phyloP scores from a whole-genome alignment of 306 rosid species.

The Fragaria vesca region DNA sequence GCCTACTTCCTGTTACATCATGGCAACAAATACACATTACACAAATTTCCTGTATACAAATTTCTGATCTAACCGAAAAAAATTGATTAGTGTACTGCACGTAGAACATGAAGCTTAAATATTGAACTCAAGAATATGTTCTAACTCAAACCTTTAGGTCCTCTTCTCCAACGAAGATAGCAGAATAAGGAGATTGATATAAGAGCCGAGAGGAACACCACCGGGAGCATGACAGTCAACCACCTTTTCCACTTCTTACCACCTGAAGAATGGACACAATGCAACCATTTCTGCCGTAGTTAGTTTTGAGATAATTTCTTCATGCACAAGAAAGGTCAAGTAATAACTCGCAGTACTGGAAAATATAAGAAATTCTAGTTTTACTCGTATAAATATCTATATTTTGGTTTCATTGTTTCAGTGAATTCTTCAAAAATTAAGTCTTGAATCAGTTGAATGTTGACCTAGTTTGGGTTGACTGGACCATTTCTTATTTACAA shows the following conservation, averaged over 20 bases:
- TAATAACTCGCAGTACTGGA: neutral
- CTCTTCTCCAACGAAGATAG: neutral
- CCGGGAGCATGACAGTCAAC: neutral
- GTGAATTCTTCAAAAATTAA: neutral
- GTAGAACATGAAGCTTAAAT: neutral
- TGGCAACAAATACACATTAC: neutral
- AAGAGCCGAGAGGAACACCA: neutral
- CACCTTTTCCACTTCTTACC: constrained; percentile 6
- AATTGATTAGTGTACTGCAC: neutral
- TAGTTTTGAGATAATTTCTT: neutral
- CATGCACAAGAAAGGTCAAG: neutral
- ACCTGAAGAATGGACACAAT: neutral
- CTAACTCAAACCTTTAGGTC: constrained; percentile 9
- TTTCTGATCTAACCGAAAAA: neutral
- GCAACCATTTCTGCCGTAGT: neutral
- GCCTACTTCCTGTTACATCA: neutral
- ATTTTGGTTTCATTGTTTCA: neutral
- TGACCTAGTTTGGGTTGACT: neutral
- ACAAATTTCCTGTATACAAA: neutral
- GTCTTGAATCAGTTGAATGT: neutral
- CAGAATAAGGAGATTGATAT: neutral
- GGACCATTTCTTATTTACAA: neutral
- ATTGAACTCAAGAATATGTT: neutral
- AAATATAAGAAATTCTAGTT: neutral
- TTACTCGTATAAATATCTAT: no score